Percentiles rank a stretch among this genome's conserved stretches.
Evolutionary conservation across 768 basidiomycete genomes (phyloP).

Genomic region (Mycena filopes): DNA sequence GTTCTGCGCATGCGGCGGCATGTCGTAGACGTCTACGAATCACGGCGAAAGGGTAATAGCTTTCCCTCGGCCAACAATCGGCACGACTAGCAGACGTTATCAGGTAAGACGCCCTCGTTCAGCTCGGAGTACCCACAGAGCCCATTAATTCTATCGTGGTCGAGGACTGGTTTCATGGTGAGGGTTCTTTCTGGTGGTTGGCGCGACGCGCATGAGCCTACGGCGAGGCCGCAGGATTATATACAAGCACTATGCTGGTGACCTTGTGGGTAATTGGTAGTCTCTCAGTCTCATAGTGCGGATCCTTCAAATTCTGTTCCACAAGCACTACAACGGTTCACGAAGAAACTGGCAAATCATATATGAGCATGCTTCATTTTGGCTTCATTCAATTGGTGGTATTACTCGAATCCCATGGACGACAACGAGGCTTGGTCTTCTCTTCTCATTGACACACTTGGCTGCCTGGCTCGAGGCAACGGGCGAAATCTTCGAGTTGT

Average conservation of each 20-base stretch:
- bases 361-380: constrained; percentile 20
- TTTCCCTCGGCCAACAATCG: no score
- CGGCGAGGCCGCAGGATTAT: constrained; percentile 19
- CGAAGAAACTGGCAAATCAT: constrained; percentile 7
- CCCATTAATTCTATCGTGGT: constrained; percentile 19
- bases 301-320: neutral
- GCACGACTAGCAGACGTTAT: no score
- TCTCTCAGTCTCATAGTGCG: no score
- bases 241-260: constrained; percentile 11
- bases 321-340: neutral
- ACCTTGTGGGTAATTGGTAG: constrained; percentile 13
- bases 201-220: no score
- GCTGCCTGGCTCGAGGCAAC: constrained; percentile 10
- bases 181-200: no score
- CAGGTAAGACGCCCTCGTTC: no score
- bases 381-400: constrained; percentile 16
- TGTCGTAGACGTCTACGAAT: no score
- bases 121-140: no score
- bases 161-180: constrained; percentile 25
- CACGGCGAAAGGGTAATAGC: no score
- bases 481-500: constrained; percentile 19
- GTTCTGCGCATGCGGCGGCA: no score
- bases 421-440: constrained; percentile 23
- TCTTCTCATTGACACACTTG: constrained; percentile 18
- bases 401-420: constrained; percentile 14